Base-by-base conservation (phyloP, 257 asterid genomes). In the Plectranthus barbatus region DNA sequence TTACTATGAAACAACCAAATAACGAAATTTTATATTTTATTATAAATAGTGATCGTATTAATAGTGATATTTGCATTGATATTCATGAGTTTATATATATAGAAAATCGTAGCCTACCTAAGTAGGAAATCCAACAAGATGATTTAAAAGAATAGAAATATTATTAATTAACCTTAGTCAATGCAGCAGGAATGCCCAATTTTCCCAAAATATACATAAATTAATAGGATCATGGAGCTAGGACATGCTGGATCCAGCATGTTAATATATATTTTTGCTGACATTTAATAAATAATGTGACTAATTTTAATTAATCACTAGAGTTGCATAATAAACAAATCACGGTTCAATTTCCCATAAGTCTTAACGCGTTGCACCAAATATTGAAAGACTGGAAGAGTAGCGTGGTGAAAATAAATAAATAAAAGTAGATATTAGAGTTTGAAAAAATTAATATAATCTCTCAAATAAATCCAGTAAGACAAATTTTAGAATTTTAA, bases 321-420 rank as follows among this genome's bases (percentile, higher is more conserved):
- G 13, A n/a, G 4, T 8, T 10, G 12, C 45, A 40, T 23, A 51
- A 18, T 37, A 21, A 45, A 49, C 18, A 33, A 59, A 37, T 46
- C 21, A 7, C 17, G 60, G 66, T 70, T 39, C 71, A 48, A 64
- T 49, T 72, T 64, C 63, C 76, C 36, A 71, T 26, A 42, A 37
- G 12, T 37, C 42, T 10, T 37, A 37, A 57, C 76, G 62, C 44
- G 71, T 40, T 40, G 50, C 57, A 40, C 67, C 57, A 20, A 26
- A 44, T 72, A 33, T 33, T 29, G 36, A 41, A 34, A 19, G 14
- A 33, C 36, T 9, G 0, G 9, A 23, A 50, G 12, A 26, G 40
- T 52, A 13, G 21, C 0, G 13, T 24, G 40, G 40, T 31, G 21
- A n/a, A 26, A n/a, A 26, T 10, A 62, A 42, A 12, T 36, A 47